These are phyloP conservation scores for Eucalyptus regnans DNA, from an alignment of 345 rosid genomes.

Conservation along the genomic window DNA sequence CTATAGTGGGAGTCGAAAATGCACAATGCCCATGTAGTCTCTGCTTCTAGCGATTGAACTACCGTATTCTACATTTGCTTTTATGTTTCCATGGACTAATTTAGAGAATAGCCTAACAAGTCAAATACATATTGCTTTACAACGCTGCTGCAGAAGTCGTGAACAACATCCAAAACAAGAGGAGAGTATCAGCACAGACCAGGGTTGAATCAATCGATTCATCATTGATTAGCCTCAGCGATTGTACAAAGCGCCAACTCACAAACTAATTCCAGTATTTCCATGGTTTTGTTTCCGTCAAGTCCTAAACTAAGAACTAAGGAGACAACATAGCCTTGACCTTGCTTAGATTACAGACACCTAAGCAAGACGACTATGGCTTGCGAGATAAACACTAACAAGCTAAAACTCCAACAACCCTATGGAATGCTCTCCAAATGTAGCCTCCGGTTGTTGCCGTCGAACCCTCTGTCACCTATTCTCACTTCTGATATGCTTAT, in stretches of 20 bases:
- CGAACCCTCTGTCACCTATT: no score
- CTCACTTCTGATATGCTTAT: no score
- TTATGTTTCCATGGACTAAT: neutral
- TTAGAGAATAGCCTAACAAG: neutral
- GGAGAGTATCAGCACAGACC: neutral
- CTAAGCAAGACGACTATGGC: no score
- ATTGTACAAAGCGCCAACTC: neutral
- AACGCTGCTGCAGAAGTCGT: neutral
- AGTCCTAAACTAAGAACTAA: no score
- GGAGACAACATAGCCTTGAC: no score
- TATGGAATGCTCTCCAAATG: no score
- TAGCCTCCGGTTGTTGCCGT: no score
- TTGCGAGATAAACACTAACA: no score
- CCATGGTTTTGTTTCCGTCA: no score
- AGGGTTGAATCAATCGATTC: neutral
- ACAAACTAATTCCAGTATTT: no score
- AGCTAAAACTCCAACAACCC: no score
- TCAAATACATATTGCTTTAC: neutral
- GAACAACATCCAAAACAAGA: neutral
- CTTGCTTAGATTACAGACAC: no score
- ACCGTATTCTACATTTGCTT: neutral
- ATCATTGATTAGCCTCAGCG: neutral
- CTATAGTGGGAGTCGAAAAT: neutral
- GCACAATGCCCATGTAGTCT: neutral
- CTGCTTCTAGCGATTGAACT: neutral